phyloP scores from a whole-genome alignment of 177 flowering plant genomes.

The Vitis hybrid region DNA sequence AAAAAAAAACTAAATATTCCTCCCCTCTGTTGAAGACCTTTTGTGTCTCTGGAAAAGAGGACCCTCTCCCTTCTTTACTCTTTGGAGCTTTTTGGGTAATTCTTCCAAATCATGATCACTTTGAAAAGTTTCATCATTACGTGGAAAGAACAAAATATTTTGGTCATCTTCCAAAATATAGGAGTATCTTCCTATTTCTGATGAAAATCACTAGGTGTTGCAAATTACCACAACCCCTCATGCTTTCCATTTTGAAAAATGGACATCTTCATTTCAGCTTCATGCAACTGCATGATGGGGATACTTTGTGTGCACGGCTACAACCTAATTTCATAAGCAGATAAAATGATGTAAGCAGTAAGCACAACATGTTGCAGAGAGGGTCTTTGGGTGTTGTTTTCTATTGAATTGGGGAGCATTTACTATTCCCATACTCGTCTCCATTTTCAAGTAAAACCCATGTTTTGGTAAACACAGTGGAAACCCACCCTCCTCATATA shows the following conservation, averaged over 20 bases:
- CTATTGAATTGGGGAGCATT: no score
- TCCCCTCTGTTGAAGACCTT: not conserved
- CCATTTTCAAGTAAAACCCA: no score
- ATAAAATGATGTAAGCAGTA: constrained; percentile 2
- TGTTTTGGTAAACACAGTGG: no score
- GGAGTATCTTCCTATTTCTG: constrained; percentile 3
- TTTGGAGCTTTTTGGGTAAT: constrained; percentile 10
- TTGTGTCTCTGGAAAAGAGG: constrained; percentile 1
- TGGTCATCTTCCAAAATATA: not conserved
- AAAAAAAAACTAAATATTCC: no score
- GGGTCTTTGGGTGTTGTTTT: no score
- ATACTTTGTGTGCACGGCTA: not conserved
- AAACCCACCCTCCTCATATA: no score
- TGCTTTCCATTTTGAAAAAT: constrained; percentile 8
- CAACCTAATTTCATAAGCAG: not conserved
- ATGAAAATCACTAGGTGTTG: constrained; percentile 3
- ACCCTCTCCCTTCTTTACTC: not conserved
- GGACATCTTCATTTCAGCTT: not conserved
- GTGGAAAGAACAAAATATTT: constrained; percentile 12
- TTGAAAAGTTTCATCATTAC: constrained; percentile 26
- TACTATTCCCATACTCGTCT: no score
- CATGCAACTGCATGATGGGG: not conserved
- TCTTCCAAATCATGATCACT: constrained; percentile 24
- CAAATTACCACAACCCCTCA: not conserved
- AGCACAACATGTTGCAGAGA: not conserved